Conservation (phyloP, 345 rosid genomes). For the Triadica sebifera region DNA sequence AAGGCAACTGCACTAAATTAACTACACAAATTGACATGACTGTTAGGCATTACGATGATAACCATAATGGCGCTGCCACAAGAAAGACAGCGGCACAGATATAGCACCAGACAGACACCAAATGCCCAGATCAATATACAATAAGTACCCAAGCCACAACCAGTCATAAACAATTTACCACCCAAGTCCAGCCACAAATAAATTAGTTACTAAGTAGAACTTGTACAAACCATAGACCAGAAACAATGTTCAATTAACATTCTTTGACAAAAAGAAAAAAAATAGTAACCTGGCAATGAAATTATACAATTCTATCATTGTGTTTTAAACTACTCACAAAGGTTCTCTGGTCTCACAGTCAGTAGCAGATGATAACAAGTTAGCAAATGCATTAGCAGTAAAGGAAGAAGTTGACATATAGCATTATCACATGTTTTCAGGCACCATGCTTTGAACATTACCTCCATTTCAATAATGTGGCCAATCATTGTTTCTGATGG, state of each 20-base stretch:
- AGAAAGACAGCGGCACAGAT: background rate
- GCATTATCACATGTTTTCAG: background rate
- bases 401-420: background rate
- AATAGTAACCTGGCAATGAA: background rate
- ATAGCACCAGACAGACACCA: background rate
- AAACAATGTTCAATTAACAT: background rate
- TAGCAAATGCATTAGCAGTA: background rate
- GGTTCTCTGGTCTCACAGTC: no score
- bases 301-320: background rate
- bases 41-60: background rate
- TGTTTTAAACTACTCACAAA: background rate
- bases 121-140: background rate
- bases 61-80: background rate
- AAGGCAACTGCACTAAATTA: background rate
- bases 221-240: background rate
- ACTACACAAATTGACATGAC: background rate
- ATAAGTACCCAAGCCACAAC: background rate
- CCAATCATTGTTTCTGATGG: constrained; percentile 93
- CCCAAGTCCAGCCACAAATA: background rate
- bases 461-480: constrained; percentile 94
- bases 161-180: background rate
- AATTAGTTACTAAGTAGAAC: background rate
- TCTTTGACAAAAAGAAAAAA: no score
- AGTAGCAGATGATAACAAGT: background rate
- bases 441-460: constrained; percentile 20